Percentiles rank a stretch among this genome's conserved stretches.
phyloP scores from a whole-genome alignment of 2,329 filamentous ascomycete species.

The Mollisia scopiformis region DNA sequence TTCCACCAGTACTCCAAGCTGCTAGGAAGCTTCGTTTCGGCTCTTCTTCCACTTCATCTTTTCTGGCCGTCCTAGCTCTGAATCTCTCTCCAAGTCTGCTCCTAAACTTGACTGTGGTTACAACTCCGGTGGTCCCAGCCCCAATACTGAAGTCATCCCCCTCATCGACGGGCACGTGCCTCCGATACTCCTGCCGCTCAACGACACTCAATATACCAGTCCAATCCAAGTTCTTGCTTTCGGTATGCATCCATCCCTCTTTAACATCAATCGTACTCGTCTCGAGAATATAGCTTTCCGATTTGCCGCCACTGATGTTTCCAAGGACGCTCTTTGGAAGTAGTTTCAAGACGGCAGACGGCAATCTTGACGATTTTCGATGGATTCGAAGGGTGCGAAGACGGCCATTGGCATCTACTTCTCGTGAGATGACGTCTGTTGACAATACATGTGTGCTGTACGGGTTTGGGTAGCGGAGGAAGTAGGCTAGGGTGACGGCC shows the following conservation, averaged over 20 bases:
- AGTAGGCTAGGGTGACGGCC: slow-evolving; percentile 86
- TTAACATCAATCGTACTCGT: slow-evolving; percentile 78
- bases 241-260: slow-evolving; percentile 81
- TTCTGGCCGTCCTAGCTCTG: slow-evolving; percentile 42
- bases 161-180: slow-evolving; percentile 26
- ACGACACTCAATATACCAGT: slow-evolving; percentile 79
- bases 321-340: slow-evolving; percentile 64
- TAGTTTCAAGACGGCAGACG: slow-evolving; percentile 73
- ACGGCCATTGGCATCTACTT: slow-evolving; percentile 75
- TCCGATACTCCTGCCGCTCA: slow-evolving; percentile 71
- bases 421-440: slow-evolving; percentile 78
- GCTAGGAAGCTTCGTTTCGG: slow-evolving; percentile 53
- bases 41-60: slow-evolving; percentile 46
- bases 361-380: slow-evolving; percentile 79
- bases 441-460: slow-evolving; percentile 82
- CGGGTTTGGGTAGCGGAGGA: slow-evolving; percentile 86
- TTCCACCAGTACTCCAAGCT: slow-evolving; percentile 68
- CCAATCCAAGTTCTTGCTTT: slow-evolving; percentile 81
- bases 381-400: slow-evolving; percentile 80
- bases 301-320: slow-evolving; percentile 60
- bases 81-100: slow-evolving; percentile 70
- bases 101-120: slow-evolving; percentile 73
- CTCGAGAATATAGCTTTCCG: slow-evolving; percentile 78
- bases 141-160: slow-evolving; percentile 31
- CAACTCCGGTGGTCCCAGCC: slow-evolving; percentile 61